These are phyloP conservation scores for Penicillium vulpinum DNA, from an alignment of 2,329 filamentous ascomycete species.

Conservation along the genomic window DNA sequence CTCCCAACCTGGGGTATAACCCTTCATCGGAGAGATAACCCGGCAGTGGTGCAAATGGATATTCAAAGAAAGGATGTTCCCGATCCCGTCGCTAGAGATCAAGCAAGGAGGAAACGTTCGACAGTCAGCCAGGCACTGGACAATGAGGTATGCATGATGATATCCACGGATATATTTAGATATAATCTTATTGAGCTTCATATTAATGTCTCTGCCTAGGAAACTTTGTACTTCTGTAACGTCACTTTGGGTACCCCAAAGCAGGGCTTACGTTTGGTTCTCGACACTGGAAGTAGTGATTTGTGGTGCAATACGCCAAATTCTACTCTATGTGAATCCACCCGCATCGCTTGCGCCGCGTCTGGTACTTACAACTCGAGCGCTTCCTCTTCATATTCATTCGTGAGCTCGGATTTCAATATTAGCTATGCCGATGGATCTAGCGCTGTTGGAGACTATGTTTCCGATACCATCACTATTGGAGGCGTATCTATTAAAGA, in stretches of 20 bases:
- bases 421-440: slow-evolving; percentile 85
- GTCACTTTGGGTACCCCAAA: slow-evolving; percentile 58
- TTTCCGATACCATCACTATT: slow-evolving; percentile 66
- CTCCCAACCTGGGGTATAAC: slow-evolving; percentile 25
- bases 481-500: slow-evolving; percentile 51
- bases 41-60: slow-evolving; percentile 51
- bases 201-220: slow-evolving; percentile 23
- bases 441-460: slow-evolving; percentile 75
- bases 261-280: slow-evolving; percentile 56
- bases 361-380: slow-evolving; percentile 57
- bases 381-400: slow-evolving; percentile 72
- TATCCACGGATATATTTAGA: background rate
- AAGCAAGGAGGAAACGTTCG: slow-evolving; percentile 43
- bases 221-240: slow-evolving; percentile 61
- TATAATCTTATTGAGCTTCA: background rate
- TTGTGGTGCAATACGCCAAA: slow-evolving; percentile 59
- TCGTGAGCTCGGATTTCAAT: slow-evolving; percentile 75
- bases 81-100: slow-evolving; percentile 51
- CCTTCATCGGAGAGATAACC: slow-evolving; percentile 37
- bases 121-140: slow-evolving; percentile 51
- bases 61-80: slow-evolving; percentile 51
- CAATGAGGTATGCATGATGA: slow-evolving; percentile 52
- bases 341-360: slow-evolving; percentile 43
- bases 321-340: slow-evolving; percentile 50
- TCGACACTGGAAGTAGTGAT: slow-evolving; percentile 65